phyloP scores from a whole-genome alignment of 163 green algal genomes.

The Trebouxiophyceae sp. region DNA sequence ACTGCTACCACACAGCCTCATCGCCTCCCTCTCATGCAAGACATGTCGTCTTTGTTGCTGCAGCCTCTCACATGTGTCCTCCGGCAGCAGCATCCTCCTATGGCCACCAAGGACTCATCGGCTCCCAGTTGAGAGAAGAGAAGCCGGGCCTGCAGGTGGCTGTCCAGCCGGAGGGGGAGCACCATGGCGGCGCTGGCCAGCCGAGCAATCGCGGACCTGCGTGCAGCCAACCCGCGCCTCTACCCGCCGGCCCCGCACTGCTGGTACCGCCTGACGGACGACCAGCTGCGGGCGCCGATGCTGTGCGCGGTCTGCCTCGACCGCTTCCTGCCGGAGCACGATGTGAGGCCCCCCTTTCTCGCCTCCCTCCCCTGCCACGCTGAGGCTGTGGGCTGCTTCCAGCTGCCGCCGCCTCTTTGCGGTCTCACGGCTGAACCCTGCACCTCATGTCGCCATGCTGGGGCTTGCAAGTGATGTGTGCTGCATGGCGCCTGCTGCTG shows the following conservation, averaged over 20 bases:
- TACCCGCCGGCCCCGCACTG: slow-evolving; percentile 19
- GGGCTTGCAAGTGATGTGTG: background rate
- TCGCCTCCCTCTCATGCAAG: no score
- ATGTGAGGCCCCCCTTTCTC: no score
- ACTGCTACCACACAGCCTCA: no score
- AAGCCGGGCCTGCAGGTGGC: slow-evolving; percentile 13
- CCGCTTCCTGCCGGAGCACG: no score
- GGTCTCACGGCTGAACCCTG: no score
- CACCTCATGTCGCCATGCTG: no score
- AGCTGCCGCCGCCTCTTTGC: no score
- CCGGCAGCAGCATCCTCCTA: background rate
- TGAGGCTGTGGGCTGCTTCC: no score
- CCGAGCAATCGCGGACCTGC: slow-evolving; percentile 14
- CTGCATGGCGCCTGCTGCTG: background rate
- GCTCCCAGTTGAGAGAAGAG: background rate
- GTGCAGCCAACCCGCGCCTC: slow-evolving; percentile 9
- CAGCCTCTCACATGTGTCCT: background rate
- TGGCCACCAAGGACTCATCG: background rate
- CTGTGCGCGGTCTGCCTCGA: slow-evolving; percentile 22
- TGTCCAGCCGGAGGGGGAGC: slow-evolving; percentile 5
- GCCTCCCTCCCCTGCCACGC: no score
- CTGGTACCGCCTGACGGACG: slow-evolving; percentile 16
- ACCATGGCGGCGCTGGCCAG: slow-evolving; percentile 15
- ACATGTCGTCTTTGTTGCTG: background rate
- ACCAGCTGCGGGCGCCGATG: slow-evolving; percentile 18